phyloP scores from a whole-genome alignment of 495 filamentous ascomycete species.

The Xylaria bambusicola region DNA sequence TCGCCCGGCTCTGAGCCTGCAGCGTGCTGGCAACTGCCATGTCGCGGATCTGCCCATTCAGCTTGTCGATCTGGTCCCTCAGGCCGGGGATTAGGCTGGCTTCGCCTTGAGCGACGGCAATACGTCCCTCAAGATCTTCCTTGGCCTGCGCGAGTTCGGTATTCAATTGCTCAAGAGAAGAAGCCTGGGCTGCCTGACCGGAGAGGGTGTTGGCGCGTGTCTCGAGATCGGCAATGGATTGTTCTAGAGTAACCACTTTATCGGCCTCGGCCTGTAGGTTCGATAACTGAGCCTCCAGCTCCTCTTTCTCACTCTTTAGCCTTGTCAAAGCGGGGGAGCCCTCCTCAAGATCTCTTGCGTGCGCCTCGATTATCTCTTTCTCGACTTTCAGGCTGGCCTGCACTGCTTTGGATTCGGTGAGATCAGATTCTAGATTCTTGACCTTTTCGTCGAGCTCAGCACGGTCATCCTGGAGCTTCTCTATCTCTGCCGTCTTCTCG shows the following conservation, averaged over 20 bases:
- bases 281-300: constrained; percentile 34
- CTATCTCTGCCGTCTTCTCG: constrained; percentile 25
- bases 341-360: constrained; percentile 25
- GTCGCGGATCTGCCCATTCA: constrained; percentile 15
- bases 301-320: constrained; percentile 32
- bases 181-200: constrained; percentile 27
- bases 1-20: too few species aligned
- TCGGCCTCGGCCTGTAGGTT: constrained; percentile 40
- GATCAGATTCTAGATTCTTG: constrained; percentile 27
- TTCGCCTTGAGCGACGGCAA: constrained; percentile 1
- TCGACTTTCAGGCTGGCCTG: constrained; percentile 23
- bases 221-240: constrained; percentile 36
- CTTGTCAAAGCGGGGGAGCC: constrained; percentile 18
- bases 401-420: constrained; percentile 23
- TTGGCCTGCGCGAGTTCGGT: constrained; percentile 19
- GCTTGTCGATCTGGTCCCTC: constrained; percentile 13
- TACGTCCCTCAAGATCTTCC: constrained; percentile 6
- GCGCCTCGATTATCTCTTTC: constrained; percentile 27
- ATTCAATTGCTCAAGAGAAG: constrained; percentile 27
- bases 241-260: constrained; percentile 32
- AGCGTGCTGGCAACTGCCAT: not conserved
- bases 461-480: constrained; percentile 19
- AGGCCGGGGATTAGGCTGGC: constrained; percentile 10
- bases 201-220: constrained; percentile 25
- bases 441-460: constrained; percentile 27